Percentiles rank a stretch among this genome's conserved stretches.
These are phyloP conservation scores for Tripidium arundinaceum DNA, from an alignment of 202 grass and related monocot species.

Conservation along the genomic window DNA sequence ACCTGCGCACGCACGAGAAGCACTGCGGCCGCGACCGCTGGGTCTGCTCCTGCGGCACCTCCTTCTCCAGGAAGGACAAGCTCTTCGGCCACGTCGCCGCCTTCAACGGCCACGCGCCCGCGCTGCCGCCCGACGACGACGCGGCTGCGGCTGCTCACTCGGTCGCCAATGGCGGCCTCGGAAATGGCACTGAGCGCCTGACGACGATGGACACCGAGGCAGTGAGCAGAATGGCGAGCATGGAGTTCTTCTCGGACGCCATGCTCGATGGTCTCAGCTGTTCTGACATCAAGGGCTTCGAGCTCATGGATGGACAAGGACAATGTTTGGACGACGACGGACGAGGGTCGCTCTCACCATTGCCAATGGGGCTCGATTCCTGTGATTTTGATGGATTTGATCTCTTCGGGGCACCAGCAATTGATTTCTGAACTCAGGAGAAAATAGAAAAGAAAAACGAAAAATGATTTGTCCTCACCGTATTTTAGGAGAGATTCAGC, in stretches of 20 bases:
- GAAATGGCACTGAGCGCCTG: not conserved
- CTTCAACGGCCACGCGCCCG: slow-evolving; percentile 58
- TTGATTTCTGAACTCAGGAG: slow-evolving; percentile 28
- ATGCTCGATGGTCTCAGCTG: slow-evolving; percentile 19
- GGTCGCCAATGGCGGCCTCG: not conserved
- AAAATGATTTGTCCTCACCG: no score
- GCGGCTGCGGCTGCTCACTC: no score
- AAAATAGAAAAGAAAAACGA: not conserved
- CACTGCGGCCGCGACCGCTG: slow-evolving; percentile 62
- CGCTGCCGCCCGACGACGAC: slow-evolving; percentile 24
- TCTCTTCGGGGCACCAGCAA: slow-evolving; percentile 19
- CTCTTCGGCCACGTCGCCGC: slow-evolving; percentile 61
- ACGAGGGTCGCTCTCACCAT: slow-evolving; percentile 12
- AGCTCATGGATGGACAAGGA: slow-evolving; percentile 5
- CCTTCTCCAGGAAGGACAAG: slow-evolving; percentile 74
- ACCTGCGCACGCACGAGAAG: slow-evolving; percentile 81
- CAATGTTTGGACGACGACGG: slow-evolving; percentile 22
- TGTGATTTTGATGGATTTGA: slow-evolving; percentile 50
- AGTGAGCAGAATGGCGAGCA: no score
- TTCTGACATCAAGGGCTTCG: slow-evolving; percentile 24
- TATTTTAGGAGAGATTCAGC: slow-evolving; percentile 60
- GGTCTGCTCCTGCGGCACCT: slow-evolving; percentile 57
- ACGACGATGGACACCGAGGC: not conserved
- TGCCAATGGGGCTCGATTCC: slow-evolving; percentile 33
- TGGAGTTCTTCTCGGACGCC: slow-evolving; percentile 19